Evolutionary conservation across 306 rosid species (phyloP), one percentile per base, ranked within the genome.

Genomic region (Dalbergia cochinchinensis): DNA sequence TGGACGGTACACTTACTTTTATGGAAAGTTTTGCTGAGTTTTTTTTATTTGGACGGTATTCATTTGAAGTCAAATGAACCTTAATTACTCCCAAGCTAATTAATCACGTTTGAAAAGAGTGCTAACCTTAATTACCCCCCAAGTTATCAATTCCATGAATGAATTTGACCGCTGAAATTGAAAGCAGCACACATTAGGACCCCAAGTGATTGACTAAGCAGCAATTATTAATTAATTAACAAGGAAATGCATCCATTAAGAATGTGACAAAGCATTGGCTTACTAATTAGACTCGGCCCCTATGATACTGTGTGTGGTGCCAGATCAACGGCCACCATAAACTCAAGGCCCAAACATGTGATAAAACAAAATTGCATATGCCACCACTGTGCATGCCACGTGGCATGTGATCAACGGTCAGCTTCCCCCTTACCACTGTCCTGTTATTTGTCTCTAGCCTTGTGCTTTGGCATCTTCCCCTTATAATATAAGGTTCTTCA

Each of bases 301-400:
- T 11, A 50, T 26, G 55, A 11, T 4, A 13, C 55, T 50, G 55
- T 5, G 6, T 0, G 8, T 51, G 58, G 15, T 51, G 7, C 8
- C 22, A 20, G 3, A 37, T 37, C 7, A 4, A 37, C 41, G 41
- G 41, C 41, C 5, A 37, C 41, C 41, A 37, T 0, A 37, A 44
- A 44, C 3, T 47, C 4, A 47, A 54, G 60, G 26, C 60, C 60
- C 0, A 22, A 83, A 82, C 90, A 73, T 31, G 79, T 78, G 79
- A 84, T 65, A 89, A 85, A 80, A 87, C 90, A 88, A 90, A 89
- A 90, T 19, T 18, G 1, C 15, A 84, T 71, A 89, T 69, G 93
- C 86, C 70, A 37, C 76, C 79, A 26, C 54, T 53, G 3, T 5
- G 1, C 10, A 0, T 0, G 81, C 79, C 98, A 94, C 91, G 94